A percentile compares a stretch with the other conserved stretches of the same genome.
Conservation (phyloP, 768 basidiomycete genomes). For the Paxillus rubicundulus region DNA sequence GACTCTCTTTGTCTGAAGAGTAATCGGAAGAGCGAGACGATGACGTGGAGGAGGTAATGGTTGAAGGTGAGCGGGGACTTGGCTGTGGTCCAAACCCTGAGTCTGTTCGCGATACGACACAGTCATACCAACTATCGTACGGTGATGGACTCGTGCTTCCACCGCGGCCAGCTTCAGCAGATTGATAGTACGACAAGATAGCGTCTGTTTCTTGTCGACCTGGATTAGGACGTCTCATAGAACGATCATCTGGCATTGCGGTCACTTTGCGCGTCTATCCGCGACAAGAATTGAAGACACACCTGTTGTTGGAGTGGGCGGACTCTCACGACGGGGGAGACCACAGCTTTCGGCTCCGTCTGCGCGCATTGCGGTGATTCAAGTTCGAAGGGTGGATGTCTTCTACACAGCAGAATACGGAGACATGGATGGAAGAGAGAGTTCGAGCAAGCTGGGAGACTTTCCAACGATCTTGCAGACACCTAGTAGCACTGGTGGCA, state of each 20-base stretch:
- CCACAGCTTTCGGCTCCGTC: not conserved
- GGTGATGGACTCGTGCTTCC: slow-evolving; percentile 18
- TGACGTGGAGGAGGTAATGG: slow-evolving; percentile 12
- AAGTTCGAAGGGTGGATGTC: not conserved
- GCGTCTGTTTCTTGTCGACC: slow-evolving; percentile 38
- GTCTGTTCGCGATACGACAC: slow-evolving; percentile 12
- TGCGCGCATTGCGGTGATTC: slow-evolving; percentile 11
- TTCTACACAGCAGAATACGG: slow-evolving; percentile 13
- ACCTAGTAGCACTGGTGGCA: not conserved
- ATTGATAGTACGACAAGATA: slow-evolving; percentile 56
- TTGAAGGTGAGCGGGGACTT: slow-evolving; percentile 7
- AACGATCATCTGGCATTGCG: slow-evolving; percentile 1
- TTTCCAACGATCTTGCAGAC: not conserved
- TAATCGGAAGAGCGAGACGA: slow-evolving; percentile 52
- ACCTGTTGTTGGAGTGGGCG: slow-evolving; percentile 1
- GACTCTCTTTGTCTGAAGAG: slow-evolving; percentile 35
- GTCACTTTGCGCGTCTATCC: not conserved
- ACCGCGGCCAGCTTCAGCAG: slow-evolving; percentile 41
- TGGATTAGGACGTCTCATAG: slow-evolving; percentile 1
- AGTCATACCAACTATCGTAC: slow-evolving; percentile 25
- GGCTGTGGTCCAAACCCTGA: slow-evolving; percentile 9
- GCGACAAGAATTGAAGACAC: not conserved
- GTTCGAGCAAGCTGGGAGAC: not conserved
- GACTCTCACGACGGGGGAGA: not conserved
- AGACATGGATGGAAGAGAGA: slow-evolving; percentile 5